phyloP scores from a whole-genome alignment of 2,329 filamentous ascomycete species.

The Colletotrichum spaethianum region DNA sequence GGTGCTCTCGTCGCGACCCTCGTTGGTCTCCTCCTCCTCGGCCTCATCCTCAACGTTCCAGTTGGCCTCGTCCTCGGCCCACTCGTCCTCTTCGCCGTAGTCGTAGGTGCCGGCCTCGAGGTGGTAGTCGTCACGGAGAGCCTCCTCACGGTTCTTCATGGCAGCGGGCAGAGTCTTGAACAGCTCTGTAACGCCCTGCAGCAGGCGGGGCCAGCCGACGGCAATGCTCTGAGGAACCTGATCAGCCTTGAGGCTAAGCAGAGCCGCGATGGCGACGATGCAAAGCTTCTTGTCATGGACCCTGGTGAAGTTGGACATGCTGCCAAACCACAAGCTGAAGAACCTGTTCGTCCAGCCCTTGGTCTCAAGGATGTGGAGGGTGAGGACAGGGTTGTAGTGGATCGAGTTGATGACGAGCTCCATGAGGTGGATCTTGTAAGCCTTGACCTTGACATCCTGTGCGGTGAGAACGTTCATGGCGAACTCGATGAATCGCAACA shows the following conservation, averaged over 20 bases:
- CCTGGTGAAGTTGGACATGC: slow-evolving; percentile 91
- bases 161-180: slow-evolving; percentile 93
- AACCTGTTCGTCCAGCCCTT: slow-evolving; percentile 99
- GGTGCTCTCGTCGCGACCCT: slow-evolving; percentile 90
- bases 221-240: slow-evolving; percentile 94
- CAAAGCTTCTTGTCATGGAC: slow-evolving; percentile 99
- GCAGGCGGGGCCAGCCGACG: slow-evolving; percentile 92
- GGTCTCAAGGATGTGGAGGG: slow-evolving; percentile 88
- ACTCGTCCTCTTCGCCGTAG: slow-evolving; percentile 83
- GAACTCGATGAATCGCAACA: slow-evolving; percentile 90
- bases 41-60: slow-evolving; percentile 84
- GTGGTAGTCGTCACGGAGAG: slow-evolving; percentile 88
- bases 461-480: slow-evolving; percentile 86
- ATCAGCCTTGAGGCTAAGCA: slow-evolving; percentile 83
- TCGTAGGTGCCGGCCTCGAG: slow-evolving; percentile 73
- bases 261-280: slow-evolving; percentile 90
- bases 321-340: slow-evolving; percentile 98
- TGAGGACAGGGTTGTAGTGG: slow-evolving; percentile 93
- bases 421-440: slow-evolving; percentile 95
- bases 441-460: slow-evolving; percentile 88
- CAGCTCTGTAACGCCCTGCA: slow-evolving; percentile 88
- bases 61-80: slow-evolving; percentile 84
- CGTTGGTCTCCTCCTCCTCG: slow-evolving; percentile 73
- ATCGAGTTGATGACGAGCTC: slow-evolving; percentile 99
- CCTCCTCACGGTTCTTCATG: slow-evolving; percentile 92